Evolutionary conservation across 768 basidiomycete genomes (phyloP), one percentile per base, ranked within the genome.

Genomic region (Zangia roseola): DNA sequence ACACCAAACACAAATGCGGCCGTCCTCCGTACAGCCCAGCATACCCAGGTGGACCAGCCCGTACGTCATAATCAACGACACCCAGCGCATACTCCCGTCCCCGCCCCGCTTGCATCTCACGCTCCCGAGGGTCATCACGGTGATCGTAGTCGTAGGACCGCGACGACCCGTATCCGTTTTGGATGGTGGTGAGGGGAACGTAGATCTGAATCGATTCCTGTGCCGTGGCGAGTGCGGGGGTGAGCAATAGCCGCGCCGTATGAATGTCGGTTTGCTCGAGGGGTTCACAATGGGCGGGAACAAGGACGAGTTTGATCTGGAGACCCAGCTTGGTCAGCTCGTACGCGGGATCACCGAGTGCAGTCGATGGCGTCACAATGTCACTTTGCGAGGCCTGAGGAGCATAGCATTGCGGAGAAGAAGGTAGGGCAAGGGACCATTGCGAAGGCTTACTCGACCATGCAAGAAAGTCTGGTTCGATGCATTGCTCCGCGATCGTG

Each of bases 301-400:
- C 55, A 8, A 62, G 45, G 12, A 60, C 40, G 33, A 62, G 50
- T 23, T 40, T 43, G 24, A 40, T n/a, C 10, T 35, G 58, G 14
- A 62, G 43, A 5, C 61, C 61, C 26, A 62, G 53, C 47, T 63
- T 62, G 41, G 49, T 57, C 35, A 63, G 47, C 47, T 60, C 61
- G 34, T 50, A 62, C 13, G 44, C 24, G n/a, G 61, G 55, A 25
- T 62, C 61, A 0, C 61, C 61, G 9, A 63, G 43, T 3, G 50
- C 31, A 19, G 37, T 46, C 23, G 50, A 45, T 23, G 53, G 49
- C 5, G 19, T 14, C 40, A 40, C 30, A 14, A 57, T 23, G 17
- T 62, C 61, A 14, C 30, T 42, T 10, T 51, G 53, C 5, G 46
- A 34, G 5, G 40, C 33, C n/a, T 52, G 55, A 1, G 53, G 40